Percentiles rank a stretch among this genome's conserved stretches.
Evolutionary conservation across 176 grass and related monocot species (phyloP).

Genomic region (Otatea glauca): DNA sequence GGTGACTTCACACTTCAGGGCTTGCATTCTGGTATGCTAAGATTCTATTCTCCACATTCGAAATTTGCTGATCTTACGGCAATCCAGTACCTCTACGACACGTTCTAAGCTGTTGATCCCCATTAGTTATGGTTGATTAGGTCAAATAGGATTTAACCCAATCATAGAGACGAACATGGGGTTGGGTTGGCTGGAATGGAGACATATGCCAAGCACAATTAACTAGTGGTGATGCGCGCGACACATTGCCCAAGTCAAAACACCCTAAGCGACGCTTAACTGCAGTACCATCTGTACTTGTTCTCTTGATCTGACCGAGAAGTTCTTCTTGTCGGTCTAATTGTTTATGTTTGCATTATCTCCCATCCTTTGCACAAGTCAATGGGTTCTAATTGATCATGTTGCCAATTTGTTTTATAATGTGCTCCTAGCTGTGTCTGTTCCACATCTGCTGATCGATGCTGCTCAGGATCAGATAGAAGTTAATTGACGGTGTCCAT

Average conservation of each 20-base stretch:
- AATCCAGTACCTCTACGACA: not conserved
- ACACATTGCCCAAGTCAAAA: conserved; percentile 37
- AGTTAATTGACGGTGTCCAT: conserved; percentile 29
- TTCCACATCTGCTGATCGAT: not conserved
- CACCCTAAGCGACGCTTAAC: conserved; percentile 7
- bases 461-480: conserved; percentile 2
- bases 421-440: not conserved
- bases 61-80: not conserved
- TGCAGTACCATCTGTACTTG: not conserved
- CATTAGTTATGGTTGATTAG: not conserved
- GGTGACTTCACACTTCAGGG: not conserved
- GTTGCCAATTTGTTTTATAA: not conserved
- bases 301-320: conserved; percentile 8
- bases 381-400: not conserved
- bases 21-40: not conserved
- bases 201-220: conserved; percentile 27
- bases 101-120: conserved; percentile 21
- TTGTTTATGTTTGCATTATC: not conserved
- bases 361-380: conserved; percentile 21
- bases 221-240: conserved; percentile 37
- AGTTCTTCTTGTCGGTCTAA: conserved; percentile 22
- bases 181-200: not conserved
- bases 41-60: not conserved
- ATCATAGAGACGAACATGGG: conserved; percentile 44
- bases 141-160: not conserved